These are phyloP conservation scores for Candida schatavii DNA, from an alignment of 805 yeast genomes.

Conservation along the genomic window DNA sequence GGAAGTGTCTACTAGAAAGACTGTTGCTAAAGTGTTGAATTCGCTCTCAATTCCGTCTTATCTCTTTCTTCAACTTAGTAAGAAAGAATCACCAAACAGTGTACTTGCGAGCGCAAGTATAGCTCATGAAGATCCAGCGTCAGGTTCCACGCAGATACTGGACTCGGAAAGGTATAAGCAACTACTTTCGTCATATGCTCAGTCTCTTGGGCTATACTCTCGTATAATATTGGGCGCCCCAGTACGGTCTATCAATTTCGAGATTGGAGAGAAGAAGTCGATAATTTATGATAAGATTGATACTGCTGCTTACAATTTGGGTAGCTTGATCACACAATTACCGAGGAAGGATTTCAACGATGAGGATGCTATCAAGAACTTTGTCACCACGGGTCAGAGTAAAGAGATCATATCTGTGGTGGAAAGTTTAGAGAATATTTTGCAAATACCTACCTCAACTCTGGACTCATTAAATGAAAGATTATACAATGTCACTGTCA, in stretches of 20 bases:
- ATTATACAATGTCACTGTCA: background rate
- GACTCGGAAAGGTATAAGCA: background rate
- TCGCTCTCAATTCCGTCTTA: conserved; percentile 4
- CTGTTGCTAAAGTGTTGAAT: background rate
- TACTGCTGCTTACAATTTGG: conserved; percentile 20
- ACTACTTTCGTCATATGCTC: background rate
- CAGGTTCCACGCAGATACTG: background rate
- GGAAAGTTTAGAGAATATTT: conserved; percentile 5
- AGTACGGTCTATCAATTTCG: conserved; percentile 20
- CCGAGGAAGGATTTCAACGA: conserved; percentile 10
- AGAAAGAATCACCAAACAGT: background rate
- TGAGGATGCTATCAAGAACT: conserved; percentile 7
- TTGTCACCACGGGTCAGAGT: background rate
- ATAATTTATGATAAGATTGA: conserved; percentile 21
- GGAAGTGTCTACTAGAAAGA: background rate
- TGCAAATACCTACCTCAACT: background rate
- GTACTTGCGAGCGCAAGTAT: no score
- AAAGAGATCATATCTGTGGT: background rate
- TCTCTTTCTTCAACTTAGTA: conserved; percentile 3
- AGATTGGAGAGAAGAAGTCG: conserved; percentile 21
- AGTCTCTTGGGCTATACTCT: conserved; percentile 5
- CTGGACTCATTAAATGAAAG: conserved; percentile 2
- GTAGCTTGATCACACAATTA: conserved; percentile 21
- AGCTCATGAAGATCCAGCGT: background rate
- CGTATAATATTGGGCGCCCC: conserved; percentile 16